These are phyloP conservation scores for Moricandia moricandioides DNA, from an alignment of 345 rosid genomes.

Conservation along the genomic window DNA sequence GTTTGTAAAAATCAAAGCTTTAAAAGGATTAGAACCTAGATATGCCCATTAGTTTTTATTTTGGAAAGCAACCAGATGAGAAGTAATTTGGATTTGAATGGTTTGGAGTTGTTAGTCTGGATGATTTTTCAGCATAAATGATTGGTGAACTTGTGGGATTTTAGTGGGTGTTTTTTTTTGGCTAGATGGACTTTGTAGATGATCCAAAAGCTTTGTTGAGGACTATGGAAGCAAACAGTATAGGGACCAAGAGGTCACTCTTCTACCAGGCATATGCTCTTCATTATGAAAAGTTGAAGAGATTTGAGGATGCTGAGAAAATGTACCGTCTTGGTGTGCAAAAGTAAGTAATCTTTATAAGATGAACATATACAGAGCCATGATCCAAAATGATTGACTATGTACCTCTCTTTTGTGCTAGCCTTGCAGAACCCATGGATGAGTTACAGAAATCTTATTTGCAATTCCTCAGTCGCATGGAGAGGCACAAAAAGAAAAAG, in stretches of 20 bases:
- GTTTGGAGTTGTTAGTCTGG: slow-evolving; percentile 50
- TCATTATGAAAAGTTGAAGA: slow-evolving; percentile 80
- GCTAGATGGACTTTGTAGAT: slow-evolving; percentile 89
- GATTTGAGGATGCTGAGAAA: slow-evolving; percentile 80
- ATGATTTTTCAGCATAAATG: neutral
- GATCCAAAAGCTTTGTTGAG: slow-evolving; percentile 70
- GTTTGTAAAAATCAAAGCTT: slow-evolving; percentile 2
- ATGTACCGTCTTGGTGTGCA: slow-evolving; percentile 78
- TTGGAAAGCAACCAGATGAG: neutral
- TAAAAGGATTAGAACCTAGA: neutral
- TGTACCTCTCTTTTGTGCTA: slow-evolving; percentile 30
- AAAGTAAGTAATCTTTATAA: slow-evolving; percentile 52
- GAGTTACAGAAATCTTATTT: slow-evolving; percentile 83
- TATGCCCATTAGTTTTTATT: neutral
- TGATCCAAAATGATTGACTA: neutral
- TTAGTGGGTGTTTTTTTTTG: slow-evolving; percentile 15
- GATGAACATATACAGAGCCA: too few species aligned
- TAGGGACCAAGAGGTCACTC: slow-evolving; percentile 64
- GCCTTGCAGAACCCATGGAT: slow-evolving; percentile 84
- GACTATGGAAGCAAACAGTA: slow-evolving; percentile 69
- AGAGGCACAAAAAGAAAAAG: slow-evolving; percentile 62
- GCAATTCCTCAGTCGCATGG: slow-evolving; percentile 73
- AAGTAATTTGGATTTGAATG: slow-evolving; percentile 4
- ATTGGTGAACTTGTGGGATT: slow-evolving; percentile 4
- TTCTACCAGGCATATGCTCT: slow-evolving; percentile 94